Evolutionary conservation across 108 stramenopile species (phyloP), one percentile per base, ranked within the genome.

Genomic region (Cyclotella distinguenda): DNA sequence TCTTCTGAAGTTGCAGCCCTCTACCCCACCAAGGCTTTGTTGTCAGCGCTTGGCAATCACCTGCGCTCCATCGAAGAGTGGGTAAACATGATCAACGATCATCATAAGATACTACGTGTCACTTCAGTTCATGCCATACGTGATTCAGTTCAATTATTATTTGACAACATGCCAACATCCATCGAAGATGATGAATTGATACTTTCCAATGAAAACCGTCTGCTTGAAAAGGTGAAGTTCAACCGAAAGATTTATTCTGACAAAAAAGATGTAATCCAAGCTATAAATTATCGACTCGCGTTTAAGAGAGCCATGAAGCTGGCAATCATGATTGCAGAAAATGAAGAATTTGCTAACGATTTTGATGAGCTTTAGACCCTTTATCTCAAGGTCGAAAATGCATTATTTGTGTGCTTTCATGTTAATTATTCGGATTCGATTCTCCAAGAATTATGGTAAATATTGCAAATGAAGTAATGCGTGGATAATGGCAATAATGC

Each of bases 301-400:
- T 77, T 77, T 59, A 77, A 77, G 50, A 65, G 60, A 45, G 76
- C 76, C 7, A 55, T 77, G 35, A 35, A 60, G 57, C 61, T 70
- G 44, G 64, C 64, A 21, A 43, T 55, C 16, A 58, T 66, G 26
- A 43, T 70, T 53, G 76, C 66, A 21, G 33, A 42, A 26, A 35
- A 47, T 16, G 69, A 58, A 4, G 12, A 49, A 25, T 77, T 69
- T 48, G 48, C 25, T 39, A 44, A 38, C 19, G 68, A 77, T 52
- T 54, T 58, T 12, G 76, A 70, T 21, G 76, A 77, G 57, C 47
- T 77, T 42, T 77, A 64, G 40, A 23, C 6, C 11, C 46, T n/a
- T n/a, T n/a, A n/a, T n/a, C n/a, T n/a, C n/a, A n/a, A n/a, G n/a
- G n/a, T n/a, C n/a, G n/a, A n/a, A n/a, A n/a, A n/a, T n/a, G n/a